Evolutionary conservation across 495 filamentous ascomycete genomes (phyloP), one percentile per base, ranked within the genome.

Genomic region (Astrocystis sublimbata): DNA sequence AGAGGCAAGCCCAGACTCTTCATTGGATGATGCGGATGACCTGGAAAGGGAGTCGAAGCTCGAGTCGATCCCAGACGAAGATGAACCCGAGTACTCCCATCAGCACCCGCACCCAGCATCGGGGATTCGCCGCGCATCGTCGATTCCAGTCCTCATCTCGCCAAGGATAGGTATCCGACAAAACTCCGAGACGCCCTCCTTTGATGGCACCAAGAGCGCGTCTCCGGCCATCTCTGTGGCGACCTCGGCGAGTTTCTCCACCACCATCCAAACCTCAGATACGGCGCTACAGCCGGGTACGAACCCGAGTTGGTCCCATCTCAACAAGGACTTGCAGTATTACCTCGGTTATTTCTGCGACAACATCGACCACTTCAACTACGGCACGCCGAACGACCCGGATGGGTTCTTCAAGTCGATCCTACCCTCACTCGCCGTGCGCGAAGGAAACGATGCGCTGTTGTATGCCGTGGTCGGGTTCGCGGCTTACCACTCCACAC

Each of bases 391-490:
- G 67, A 78, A 78, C 57, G 86, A 91, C 68, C 74, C 78, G 42
- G 79, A 83, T 47, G 76, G 85, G 61, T 96, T 97, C 66, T 83
- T 97, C 60, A 86, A 86, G 51, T 84, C 83, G 8, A 85, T 79
- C 9, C 82, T 94, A 41, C 74, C 91, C 38, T 86, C 89, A 23
- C 76, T 88, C 56, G 93, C 93, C 6, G 71, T 92, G 30, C 84
- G 83, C 28, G 84, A 93, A 71, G 70, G 70, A 10, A 72, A 72
- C 40, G 90, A 97, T 50, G 89, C 93, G 17, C 82, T 98, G 12
- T 78, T 97, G 35, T 90, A 96, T 71, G 94, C 92, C 0, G 80
- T 98, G 15, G 90, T 91, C n/a, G 92, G 89, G 26, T 98, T 96
- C 71, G 79, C 93, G 0, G 92, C 93, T 15, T 98, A 96, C 71